Evolutionary conservation across 2,329 filamentous ascomycete genomes (phyloP), one percentile per base, ranked within the genome.

Genomic region (Pseudogymnoascus sp.): DNA sequence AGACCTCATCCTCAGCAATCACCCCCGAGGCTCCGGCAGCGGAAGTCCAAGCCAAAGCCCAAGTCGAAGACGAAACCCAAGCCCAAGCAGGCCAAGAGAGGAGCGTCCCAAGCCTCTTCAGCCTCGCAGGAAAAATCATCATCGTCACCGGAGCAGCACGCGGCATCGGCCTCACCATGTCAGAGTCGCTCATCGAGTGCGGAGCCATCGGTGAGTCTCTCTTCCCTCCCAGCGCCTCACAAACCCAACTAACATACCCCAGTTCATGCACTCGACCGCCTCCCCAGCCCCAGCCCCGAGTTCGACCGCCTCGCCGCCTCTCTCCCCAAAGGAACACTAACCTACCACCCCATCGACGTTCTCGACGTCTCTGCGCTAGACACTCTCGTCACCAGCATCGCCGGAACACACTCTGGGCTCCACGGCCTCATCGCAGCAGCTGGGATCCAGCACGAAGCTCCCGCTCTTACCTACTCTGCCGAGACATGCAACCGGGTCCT

Each of bases 61-160:
- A 56, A 28, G 23, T 7, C n/a, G n/a, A 56, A 28, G 9, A 5
- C 16, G 9, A 25, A 56, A 8, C n/a, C 28, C 9, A 36, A 59
- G 5, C 14, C 53, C 49, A 59, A n/a, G 25, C 16, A 3, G n/a
- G 18, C 28, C 53, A 38, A 18, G 14, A 14, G 16, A 36, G 28
- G 12, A 59, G 36, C 53, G 6, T 49, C 14, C 16, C 28, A 9
- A 4, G 2, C 9, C 53, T 96, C 77, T 96, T 96, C 82, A 91
- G 88, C 62, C 83, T 96, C 68, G 87, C 91, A 72, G 90, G 90
- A 70, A 96, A 96, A 76, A 85, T 95, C 40, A 89, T 89, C 67
- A 89, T 96, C 66, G 84, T 96, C 49, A 96, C 91, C 0, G 91
- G 91, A 59, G 91, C 91, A 49, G 92, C 88, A 6, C 82, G 91